Evolutionary conservation across 345 rosid genomes (phyloP).

Genomic region (Lumnitzera racemosa): DNA sequence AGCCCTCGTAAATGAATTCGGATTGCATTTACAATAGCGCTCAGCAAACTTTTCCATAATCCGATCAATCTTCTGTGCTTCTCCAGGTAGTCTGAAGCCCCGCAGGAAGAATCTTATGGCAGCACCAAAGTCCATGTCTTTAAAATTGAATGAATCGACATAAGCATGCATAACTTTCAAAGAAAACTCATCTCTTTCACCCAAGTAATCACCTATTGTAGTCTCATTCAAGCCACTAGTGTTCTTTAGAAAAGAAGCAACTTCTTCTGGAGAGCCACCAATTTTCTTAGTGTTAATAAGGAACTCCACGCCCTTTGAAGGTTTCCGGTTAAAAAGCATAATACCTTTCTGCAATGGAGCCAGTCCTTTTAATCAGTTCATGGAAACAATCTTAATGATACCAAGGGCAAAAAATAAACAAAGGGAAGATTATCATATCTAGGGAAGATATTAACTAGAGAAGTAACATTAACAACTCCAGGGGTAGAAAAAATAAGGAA

Average conservation of each 20-base stretch:
- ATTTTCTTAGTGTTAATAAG: constrained; percentile 61
- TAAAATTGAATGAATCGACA: constrained; percentile 86
- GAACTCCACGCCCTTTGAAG: constrained; percentile 87
- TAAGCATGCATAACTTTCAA: constrained; percentile 95
- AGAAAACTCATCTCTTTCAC: constrained; percentile 89
- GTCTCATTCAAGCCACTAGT: constrained; percentile 69
- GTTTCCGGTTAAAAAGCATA: constrained; percentile 76
- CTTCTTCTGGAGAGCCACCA: constrained; percentile 75
- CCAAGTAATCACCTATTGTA: constrained; percentile 91
- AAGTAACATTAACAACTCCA: background rate
- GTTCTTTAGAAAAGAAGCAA: constrained; percentile 69
- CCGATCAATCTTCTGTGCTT: constrained; percentile 98
- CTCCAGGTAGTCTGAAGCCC: constrained; percentile 92
- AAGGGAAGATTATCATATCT: background rate
- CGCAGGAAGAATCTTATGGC: constrained; percentile 85
- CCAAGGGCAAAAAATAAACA: background rate
- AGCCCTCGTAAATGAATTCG: constrained; percentile 84
- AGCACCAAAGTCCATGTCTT: constrained; percentile 78
- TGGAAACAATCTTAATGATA: background rate
- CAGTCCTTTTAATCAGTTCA: constrained; percentile 19
- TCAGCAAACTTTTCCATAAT: constrained; percentile 98
- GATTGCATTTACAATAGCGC: constrained; percentile 90
- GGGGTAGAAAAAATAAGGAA: constrained; percentile 2
- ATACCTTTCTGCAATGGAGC: constrained; percentile 81
- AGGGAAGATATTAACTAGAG: background rate